Conservation (phyloP, 23 red algal genomes). For the Gracilaria caudata region DNA sequence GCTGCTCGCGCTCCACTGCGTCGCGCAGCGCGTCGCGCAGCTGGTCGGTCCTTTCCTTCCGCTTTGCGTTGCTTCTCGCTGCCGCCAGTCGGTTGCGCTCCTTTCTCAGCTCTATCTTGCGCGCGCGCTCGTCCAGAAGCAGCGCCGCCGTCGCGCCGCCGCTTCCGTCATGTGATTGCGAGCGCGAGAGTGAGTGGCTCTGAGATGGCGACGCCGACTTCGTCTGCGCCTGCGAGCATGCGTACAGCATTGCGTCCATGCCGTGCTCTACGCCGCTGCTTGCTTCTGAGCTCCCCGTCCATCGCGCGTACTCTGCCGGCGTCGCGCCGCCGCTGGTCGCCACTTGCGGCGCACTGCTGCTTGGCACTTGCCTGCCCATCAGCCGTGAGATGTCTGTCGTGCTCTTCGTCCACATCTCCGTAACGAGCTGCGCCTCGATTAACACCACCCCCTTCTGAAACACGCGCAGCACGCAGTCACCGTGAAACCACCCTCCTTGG, state of each 20-base stretch:
- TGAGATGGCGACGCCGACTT: background rate
- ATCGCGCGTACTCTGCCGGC: background rate
- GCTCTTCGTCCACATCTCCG: conserved; percentile 38
- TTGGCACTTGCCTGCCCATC: background rate
- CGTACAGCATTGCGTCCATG: background rate
- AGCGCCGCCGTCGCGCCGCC: background rate
- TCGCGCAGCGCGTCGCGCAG: conserved; percentile 23
- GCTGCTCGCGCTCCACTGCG: background rate
- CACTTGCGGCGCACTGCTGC: conserved; percentile 10
- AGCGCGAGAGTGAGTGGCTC: background rate
- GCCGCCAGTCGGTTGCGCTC: conserved; percentile 55
- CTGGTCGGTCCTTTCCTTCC: conserved; percentile 46
- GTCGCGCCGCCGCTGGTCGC: background rate
- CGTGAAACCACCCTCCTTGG: conserved; percentile 44
- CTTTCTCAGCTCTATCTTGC: conserved; percentile 36
- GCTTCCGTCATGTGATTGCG: background rate
- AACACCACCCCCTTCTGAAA: background rate
- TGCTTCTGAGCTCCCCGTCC: background rate
- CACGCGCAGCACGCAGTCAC: conserved; percentile 39
- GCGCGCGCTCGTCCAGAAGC: conserved; percentile 30
- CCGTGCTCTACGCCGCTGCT: background rate
- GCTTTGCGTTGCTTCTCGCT: conserved; percentile 50
- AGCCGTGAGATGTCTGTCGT: conserved; percentile 15
- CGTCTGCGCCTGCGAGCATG: conserved; percentile 9
- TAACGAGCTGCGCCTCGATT: conserved; percentile 21